Percentiles rank a stretch among this genome's conserved stretches.
phyloP scores from a whole-genome alignment of 176 grass and related monocot species.

The Olyra latifolia region DNA sequence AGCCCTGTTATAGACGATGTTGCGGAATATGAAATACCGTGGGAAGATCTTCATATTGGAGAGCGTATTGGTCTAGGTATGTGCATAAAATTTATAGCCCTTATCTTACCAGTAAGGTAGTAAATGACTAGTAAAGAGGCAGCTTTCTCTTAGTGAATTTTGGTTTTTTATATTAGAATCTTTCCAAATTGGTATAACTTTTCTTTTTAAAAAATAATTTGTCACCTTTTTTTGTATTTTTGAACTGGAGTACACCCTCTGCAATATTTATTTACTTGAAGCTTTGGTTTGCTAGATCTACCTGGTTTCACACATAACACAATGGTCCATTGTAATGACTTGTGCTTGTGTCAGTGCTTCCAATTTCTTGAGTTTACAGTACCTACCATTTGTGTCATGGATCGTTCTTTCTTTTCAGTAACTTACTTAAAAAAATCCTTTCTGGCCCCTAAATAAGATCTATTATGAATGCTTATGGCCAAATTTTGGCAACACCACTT shows the following conservation, averaged over 20 bases:
- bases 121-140: not conserved
- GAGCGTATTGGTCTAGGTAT: slow-evolving; percentile 97
- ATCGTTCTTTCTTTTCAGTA: not conserved
- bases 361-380: not conserved
- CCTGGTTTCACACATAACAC: not conserved
- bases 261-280: not conserved
- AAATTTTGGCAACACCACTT: not conserved
- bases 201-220: not conserved
- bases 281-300: not conserved
- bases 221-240: not conserved
- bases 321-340: not conserved
- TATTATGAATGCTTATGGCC: not conserved
- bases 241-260: slow-evolving; percentile 8
- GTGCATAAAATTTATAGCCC: slow-evolving; percentile 18
- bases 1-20: slow-evolving; percentile 70
- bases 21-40: slow-evolving; percentile 84
- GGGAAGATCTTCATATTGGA: slow-evolving; percentile 95
- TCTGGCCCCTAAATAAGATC: not conserved
- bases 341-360: not conserved
- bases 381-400: not conserved
- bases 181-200: not conserved
- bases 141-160: not conserved
- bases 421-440: not conserved
- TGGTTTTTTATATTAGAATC: not conserved
- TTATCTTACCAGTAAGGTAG: slow-evolving; percentile 4